Base-by-base conservation (phyloP, 768 basidiomycete species). In the Pleurotus ostreatus region DNA sequence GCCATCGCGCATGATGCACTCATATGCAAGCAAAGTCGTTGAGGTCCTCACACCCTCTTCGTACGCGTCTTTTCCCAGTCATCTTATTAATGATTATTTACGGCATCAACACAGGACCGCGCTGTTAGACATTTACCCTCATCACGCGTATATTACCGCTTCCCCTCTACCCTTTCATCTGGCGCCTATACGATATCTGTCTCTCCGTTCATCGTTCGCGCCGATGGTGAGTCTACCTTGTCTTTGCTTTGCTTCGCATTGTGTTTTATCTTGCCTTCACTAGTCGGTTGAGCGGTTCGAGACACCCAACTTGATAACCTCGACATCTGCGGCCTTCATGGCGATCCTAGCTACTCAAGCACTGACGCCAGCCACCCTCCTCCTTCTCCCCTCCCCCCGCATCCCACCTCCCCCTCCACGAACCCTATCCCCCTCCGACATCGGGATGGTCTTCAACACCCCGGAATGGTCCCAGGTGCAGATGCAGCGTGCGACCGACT, bases 271-370 rank as follows among this genome's bases (percentile, higher is more conserved):
- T 61, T 62, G 49, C 15, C 34, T 22, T 41, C 65, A 67, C 56
- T 58, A 65, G 2, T 61, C 67, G 16, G 68, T 73, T 0, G 60
- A 74, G 49, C 65, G 64, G 1, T 84, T 84, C 53, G 62, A 73
- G 2, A 78, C 84, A 2, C 85, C 85, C 13, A 86, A 86, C 59
- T 71, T 86, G 34, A 63, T 84, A 45, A 79, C 77, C 58, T 75
- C 77, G 4, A 77, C 80, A 1, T 77, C 82, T 0, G 82, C 85
- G 4, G 74, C 84, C 1, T 72, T 86, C 57, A 64, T 86, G 55
- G 70, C 77, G 12, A 63, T 76, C 43, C 63, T 74, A 7, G 62
- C 13, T 20, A 9, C 41, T 16, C 55, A 30, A n/a, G 59, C 54
- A 57, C 66, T 43, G 46, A 53, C 44, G 54, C 59, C 6, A 37